Conservation (phyloP, 1,284 basidiomycete genomes). For the Ganoderma lingzhi region DNA sequence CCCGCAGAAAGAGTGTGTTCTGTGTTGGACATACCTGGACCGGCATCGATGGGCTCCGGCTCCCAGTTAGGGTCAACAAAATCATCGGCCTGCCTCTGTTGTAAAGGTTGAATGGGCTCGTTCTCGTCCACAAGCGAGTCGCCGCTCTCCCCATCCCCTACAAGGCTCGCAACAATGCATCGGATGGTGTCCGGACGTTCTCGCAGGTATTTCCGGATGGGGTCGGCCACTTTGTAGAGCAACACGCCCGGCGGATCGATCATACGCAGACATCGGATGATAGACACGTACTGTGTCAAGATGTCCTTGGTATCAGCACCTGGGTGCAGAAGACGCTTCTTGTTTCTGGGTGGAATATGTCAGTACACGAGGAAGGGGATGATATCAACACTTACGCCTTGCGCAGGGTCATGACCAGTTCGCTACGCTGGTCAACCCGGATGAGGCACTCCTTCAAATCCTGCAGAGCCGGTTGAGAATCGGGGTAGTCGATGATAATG, state of each 20-base stretch:
- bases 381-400: constrained; percentile 59
- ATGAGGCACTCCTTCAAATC: constrained; percentile 88
- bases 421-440: constrained; percentile 79
- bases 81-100: constrained; percentile 81
- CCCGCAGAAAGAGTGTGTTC: neutral
- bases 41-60: constrained; percentile 93
- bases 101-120: constrained; percentile 78
- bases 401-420: constrained; percentile 75
- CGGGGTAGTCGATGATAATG: constrained; percentile 94
- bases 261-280: constrained; percentile 90
- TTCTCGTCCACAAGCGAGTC: constrained; percentile 84
- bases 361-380: neutral
- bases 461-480: constrained; percentile 85
- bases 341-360: constrained; percentile 61
- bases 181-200: constrained; percentile 91
- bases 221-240: constrained; percentile 90
- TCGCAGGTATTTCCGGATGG: constrained; percentile 87
- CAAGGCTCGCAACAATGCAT: constrained; percentile 90
- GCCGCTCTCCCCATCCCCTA: constrained; percentile 86
- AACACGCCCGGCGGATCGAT: constrained; percentile 94
- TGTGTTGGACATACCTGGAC: constrained; percentile 64
- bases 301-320: constrained; percentile 96
- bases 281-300: constrained; percentile 92
- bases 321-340: constrained; percentile 91
- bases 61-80: constrained; percentile 92